Base-by-base conservation (phyloP, 2,329 filamentous ascomycete genomes). In the Aspergillus fischeri region DNA sequence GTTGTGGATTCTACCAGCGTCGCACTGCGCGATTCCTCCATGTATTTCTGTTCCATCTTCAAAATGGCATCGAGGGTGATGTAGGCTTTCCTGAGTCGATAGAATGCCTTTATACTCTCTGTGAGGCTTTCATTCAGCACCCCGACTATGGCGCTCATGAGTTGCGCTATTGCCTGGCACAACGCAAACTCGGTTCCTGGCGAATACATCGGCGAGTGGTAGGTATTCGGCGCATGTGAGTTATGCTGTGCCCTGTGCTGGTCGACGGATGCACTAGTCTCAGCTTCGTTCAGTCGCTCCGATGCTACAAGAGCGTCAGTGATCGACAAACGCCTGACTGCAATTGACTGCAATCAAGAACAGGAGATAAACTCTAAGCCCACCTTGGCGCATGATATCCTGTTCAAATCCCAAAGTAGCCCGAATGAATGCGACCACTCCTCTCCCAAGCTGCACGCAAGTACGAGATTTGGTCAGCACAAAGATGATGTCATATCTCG, bases 41-140 rank as follows among this genome's bases (percentile, higher is more conserved):
- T 67, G 59, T 81, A 86, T 59, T 82, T 85, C 25, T 82, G 82
- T 74, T 96, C 92, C 35, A 87, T 83, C 59, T 89, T 83, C 69
- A 92, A 81, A 55, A 99, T 90, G 9, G 81, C 82, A 67, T 96
- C 89, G 3, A 99, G 79, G 0, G 91, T 88, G 42, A 91, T 78
- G 67, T 90, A 97, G 0, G 93, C 93, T 71, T 95, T 96, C 60
- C 93, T 83, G 65, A 97, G 76, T 74, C 94, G 96, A 70, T 96
- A 95, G 69, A 97, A 97, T 5, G 91, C 91, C 74, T 88, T 91
- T 72, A 97, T 84, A 17, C 87, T 91, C 72, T 97, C 94, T 0
- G 92, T 93, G 66, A 97, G 76, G 70, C 90, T 96, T 77, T 97
- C 94, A 63, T 95, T 95, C 65, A 97, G 78, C 17, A 97, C 90